These are phyloP conservation scores for Aspergillus pseudoviridinutans DNA, from an alignment of 2,329 filamentous ascomycete species.

Conservation along the genomic window DNA sequence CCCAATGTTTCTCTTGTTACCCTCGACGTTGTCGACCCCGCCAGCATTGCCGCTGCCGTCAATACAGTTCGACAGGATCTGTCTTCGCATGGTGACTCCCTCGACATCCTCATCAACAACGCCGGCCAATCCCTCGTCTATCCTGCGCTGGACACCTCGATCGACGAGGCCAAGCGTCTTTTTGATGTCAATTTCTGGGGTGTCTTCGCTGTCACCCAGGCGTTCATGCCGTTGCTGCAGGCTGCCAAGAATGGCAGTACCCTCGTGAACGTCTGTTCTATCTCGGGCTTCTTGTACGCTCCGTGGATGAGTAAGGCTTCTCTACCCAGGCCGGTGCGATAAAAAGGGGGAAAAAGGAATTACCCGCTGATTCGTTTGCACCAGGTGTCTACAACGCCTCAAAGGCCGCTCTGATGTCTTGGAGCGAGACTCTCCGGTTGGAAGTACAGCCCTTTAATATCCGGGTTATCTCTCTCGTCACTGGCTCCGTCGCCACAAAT, in stretches of 20 bases:
- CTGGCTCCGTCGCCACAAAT: constrained; percentile 4
- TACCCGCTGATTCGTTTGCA: background rate
- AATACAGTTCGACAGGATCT: constrained; percentile 7
- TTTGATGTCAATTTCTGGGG: constrained; percentile 16
- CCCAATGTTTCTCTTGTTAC: constrained; percentile 22
- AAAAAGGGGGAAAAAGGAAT: constrained; percentile 6
- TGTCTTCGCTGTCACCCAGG: constrained; percentile 9
- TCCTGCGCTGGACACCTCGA: constrained; percentile 35
- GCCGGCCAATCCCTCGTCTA: constrained; percentile 31
- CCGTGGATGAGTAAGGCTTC: constrained; percentile 26
- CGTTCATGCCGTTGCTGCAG: constrained; percentile 25
- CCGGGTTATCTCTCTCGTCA: constrained; percentile 27
- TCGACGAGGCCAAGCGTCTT: constrained; percentile 26
- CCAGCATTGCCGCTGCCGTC: constrained; percentile 23
- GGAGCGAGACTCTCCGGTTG: constrained; percentile 19
- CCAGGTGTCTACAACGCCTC: constrained; percentile 18
- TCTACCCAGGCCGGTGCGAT: constrained; percentile 4
- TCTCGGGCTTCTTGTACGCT: constrained; percentile 13
- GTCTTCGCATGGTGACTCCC: constrained; percentile 11
- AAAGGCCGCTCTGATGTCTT: constrained; percentile 15
- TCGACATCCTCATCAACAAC: constrained; percentile 43
- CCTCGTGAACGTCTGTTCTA: constrained; percentile 21
- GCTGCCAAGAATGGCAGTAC: constrained; percentile 5
- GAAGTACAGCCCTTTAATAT: constrained; percentile 15
- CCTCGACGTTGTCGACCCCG: constrained; percentile 24